Base-by-base conservation (phyloP, 1,284 basidiomycete species). In the Dichomitus squalens region DNA sequence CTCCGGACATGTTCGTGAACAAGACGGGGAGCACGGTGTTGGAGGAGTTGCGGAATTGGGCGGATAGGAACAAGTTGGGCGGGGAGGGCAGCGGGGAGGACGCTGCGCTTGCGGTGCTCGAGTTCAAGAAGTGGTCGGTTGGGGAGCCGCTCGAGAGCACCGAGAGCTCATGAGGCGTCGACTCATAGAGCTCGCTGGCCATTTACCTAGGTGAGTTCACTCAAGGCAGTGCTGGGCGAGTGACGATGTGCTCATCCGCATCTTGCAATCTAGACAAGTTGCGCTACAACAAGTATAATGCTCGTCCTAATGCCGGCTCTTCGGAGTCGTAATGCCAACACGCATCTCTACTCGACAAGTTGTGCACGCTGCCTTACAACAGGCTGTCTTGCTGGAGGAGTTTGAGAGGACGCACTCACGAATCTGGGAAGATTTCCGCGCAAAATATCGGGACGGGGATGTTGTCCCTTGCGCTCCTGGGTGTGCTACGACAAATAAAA, bases 1-100 rank as follows among this genome's bases (percentile, higher is more conserved):
- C 86, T 4, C 93, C 95, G 67, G 87, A 90, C 79, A 92, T 93
- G 82, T 74, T 86, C 41, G 75, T 79, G 40, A 78, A 81, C 49
- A 69, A 75, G 46, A 76, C 81, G 36, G 81, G 84, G 23, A 73
- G 78, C 54, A 78, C 79, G 34, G 88, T 94, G n/a, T 75, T 76
- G 49, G 76, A 85, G 7, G 88, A 86, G 0, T 73, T 97, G 58
- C 66, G 74, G 21, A 71, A 75, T n/a, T 97, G 94, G 93, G 81
- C 85, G 3, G 68, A 71, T 46, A 76, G 83, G 65, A 80, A 81
- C 47, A 84, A 80, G 0, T 66, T 89, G 52, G 64, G 71, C 14
- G 69, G 74, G 11, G 71, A 73, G 7, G 66, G 72, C 7, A 76
- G 73, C 31, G 53, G 48, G 39, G 62, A 57, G 12, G 62, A 52